These are phyloP conservation scores for Daldinia sp. DNA, from an alignment of 2,329 filamentous ascomycete genomes.

Conservation along the genomic window DNA sequence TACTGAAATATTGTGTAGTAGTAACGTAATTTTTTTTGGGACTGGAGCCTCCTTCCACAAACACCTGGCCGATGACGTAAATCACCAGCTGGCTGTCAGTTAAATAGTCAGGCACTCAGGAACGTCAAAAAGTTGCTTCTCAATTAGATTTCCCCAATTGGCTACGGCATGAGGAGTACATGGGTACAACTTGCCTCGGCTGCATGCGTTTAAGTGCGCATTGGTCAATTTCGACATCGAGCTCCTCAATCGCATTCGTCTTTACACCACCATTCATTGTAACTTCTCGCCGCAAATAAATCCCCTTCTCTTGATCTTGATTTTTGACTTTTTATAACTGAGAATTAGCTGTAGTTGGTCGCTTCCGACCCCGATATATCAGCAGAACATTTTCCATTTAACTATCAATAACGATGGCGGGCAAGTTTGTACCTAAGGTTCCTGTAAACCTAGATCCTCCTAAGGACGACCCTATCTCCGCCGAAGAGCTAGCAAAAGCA, in stretches of 20 bases:
- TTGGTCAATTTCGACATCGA: slow-evolving; percentile 7
- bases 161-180: background rate
- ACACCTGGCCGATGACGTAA: slow-evolving; percentile 7
- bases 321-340: background rate
- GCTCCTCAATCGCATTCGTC: slow-evolving; percentile 3
- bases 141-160: background rate
- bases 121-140: background rate
- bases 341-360: background rate
- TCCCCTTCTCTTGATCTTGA: background rate
- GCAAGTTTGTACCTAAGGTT: slow-evolving; percentile 82
- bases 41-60: slow-evolving; percentile 9
- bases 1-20: background rate
- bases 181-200: slow-evolving; percentile 16
- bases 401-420: slow-evolving; percentile 61
- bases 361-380: slow-evolving; percentile 32
- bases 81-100: background rate
- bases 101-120: background rate
- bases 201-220: slow-evolving; percentile 20
- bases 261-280: background rate
- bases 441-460: slow-evolving; percentile 83
- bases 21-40: slow-evolving; percentile 5
- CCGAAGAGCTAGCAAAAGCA: slow-evolving; percentile 82
- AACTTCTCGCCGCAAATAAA: background rate
- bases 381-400: background rate
- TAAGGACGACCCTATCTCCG: slow-evolving; percentile 87